Base-by-base conservation (phyloP, 31 red algal genomes). In the Endocladia muricata region DNA sequence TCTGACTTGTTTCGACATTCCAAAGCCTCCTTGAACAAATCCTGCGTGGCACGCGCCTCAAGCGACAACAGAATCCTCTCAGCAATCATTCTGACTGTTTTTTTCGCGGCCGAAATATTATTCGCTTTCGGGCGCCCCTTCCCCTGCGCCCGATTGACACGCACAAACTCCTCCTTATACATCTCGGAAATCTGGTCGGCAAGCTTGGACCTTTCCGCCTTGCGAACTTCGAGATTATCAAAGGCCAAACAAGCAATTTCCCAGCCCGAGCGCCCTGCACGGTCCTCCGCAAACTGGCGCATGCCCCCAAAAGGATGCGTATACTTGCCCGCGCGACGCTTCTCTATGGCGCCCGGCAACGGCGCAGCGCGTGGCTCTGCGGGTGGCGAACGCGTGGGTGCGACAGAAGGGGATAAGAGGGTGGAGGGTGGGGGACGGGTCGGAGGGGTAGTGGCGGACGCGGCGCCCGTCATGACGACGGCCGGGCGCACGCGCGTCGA, bases 41-140 rank as follows among this genome's bases (percentile, higher is more conserved):
- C 34, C 19, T 78, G 74, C 33, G 75, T 78, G 9, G 84, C 84
- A 26, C 74, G 61, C 68, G 84, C 84, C 42, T 88, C 84, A 29
- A 88, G 55, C 44, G 68, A 74, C n/a, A 88, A 56, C 57, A 88
- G 30, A 39, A 88, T 80, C 29, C 84, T 74, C 66, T 88, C 84
- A 15, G 84, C 84, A 66, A 88, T 88, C 84, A 88, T 88, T 33
- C 76, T 49, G 15, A 88, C 84, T 37, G 84, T 88, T 67, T 88
- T 88, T 58, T 88, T 88, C 6, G 84, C 84, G 41, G 84, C 84
- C 17, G 84, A 88, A 32, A 88, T 88, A 39, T 88, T 88, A 56
- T 88, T 88, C 17, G 84, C 84, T 67, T 88, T 88, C 23, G 84
- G 84, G 15, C 84, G 22, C 4, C 84, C 84, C 40, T 88, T 88